Evolutionary conservation across 2,329 filamentous ascomycete species (phyloP), one percentile per base, ranked within the genome.

Genomic region (Zalaria sp.): DNA sequence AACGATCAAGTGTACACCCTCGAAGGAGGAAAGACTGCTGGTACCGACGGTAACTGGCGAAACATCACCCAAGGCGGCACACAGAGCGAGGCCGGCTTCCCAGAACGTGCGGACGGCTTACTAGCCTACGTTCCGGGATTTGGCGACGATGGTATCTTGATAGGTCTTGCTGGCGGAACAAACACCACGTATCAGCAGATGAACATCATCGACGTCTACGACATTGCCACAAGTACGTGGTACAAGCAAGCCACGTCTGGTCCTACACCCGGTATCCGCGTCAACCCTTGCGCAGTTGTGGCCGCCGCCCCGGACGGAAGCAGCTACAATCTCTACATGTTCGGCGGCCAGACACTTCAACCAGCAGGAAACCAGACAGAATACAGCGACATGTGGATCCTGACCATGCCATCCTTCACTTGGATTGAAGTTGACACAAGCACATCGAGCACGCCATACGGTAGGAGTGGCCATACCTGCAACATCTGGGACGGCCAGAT

Each of bases 401-500:
- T 91, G 8, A 84, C 83, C 0, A 63, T 93, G 4, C 85, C 85
- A 0, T 80, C 79, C 0, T 93, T 93, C 56, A 83, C 75, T 4
- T 91, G 85, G 85, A 81, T 81, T 41, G 64, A 76, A 52, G 78
- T 82, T 25, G 67, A 81, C 46, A 66, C 66, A 38, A 56, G 59
- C 4, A 59, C 61, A 1, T 56, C 74, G 55, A 47, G 52, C 41
- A 41, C 65, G 4, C 56, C 81, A 60, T 61, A 71, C 5, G 80
- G 67, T 3, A 73, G 85, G 41, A 75, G 78, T 1, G 83, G 83
- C 0, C 83, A 89, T 56, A 76, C 77, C 32, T 91, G 84, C 60
- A 75, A 87, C 50, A 73, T 75, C 51, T 89, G 85, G 61, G 80
- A 86, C 10, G 78, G 81, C 44, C 84, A 89, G 58, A 87, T 93